Percentiles rank a stretch among this genome's conserved stretches.
phyloP scores from a whole-genome alignment of 495 filamentous ascomycete species.

The Penicillium arizonense region DNA sequence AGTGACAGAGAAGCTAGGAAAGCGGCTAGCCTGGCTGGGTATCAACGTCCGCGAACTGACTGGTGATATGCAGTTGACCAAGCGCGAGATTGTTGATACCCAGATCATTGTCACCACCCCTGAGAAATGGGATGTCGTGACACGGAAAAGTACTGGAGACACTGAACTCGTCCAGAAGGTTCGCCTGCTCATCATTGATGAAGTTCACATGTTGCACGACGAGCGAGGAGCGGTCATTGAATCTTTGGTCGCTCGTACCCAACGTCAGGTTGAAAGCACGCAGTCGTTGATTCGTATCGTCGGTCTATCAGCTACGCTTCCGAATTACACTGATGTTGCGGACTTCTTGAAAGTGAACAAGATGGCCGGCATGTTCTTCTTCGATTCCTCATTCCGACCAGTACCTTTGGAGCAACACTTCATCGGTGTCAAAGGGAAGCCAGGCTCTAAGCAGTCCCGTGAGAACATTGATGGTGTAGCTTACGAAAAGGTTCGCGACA shows the following conservation, averaged over 20 bases:
- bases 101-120: constrained; percentile 99
- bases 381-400: constrained; percentile 91
- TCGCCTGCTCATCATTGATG: constrained; percentile 92
- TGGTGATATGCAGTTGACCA: constrained; percentile 98
- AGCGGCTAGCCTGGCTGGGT: constrained; percentile 88
- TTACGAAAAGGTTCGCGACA: constrained; percentile 93
- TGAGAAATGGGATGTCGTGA: constrained; percentile 99
- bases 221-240: constrained; percentile 95
- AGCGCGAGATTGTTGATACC: constrained; percentile 90
- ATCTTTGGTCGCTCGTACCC: constrained; percentile 88
- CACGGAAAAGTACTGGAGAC: constrained; percentile 93
- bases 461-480: constrained; percentile 85
- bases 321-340: constrained; percentile 94
- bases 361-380: constrained; percentile 92
- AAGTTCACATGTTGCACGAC: constrained; percentile 99
- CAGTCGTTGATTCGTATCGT: constrained; percentile 96
- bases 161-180: constrained; percentile 98
- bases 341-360: constrained; percentile 97
- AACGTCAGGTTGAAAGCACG: constrained; percentile 96
- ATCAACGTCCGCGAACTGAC: constrained; percentile 89
- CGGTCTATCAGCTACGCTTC: constrained; percentile 90
- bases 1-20: constrained; percentile 92
- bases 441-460: constrained; percentile 69
- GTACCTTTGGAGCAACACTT: constrained; percentile 98
- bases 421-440: constrained; percentile 90